Conservation (phyloP, 176 grass and related monocot genomes). For the Oryza officinalis region DNA sequence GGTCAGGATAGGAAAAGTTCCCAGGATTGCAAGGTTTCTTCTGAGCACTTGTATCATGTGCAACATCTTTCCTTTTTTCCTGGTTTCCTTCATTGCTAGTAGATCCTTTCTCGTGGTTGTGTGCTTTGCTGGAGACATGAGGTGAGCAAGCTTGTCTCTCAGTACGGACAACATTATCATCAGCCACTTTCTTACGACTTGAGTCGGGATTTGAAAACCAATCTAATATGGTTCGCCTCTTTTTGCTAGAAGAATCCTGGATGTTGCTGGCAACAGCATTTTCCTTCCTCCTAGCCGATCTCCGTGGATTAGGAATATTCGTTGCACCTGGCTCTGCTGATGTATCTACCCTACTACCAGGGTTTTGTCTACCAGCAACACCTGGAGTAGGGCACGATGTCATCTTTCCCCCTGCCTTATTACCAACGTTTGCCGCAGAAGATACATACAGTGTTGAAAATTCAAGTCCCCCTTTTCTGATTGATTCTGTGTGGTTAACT, state of each 20-base stretch:
- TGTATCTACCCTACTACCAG: conserved; percentile 14
- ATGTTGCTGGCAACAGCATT: conserved; percentile 13
- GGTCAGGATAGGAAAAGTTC: conserved; percentile 58
- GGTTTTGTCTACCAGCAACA: conserved; percentile 18
- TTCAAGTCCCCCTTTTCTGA: conserved; percentile 5
- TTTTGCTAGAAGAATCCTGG: conserved; percentile 22
- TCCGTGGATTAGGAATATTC: conserved; percentile 42
- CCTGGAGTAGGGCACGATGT: conserved; percentile 10
- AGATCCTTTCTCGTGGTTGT: conserved; percentile 28
- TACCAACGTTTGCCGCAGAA: conserved; percentile 19
- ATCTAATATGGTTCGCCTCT: conserved; percentile 38
- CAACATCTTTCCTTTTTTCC: conserved; percentile 21
- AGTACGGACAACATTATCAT: conserved; percentile 13
- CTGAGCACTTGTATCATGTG: conserved; percentile 28
- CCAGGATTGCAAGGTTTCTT: conserved; percentile 33
- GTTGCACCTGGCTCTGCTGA: conserved; percentile 34
- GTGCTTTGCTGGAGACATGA: conserved; percentile 33
- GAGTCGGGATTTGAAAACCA: conserved; percentile 33
- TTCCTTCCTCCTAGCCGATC: conserved; percentile 50
- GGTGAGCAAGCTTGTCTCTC: conserved; percentile 11
- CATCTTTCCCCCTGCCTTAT: conserved; percentile 25
- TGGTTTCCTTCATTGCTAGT: conserved; percentile 18
- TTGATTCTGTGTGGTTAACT: conserved; percentile 20
- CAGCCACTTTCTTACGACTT: conserved; percentile 24
- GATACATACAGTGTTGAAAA: conserved; percentile 28